A percentile compares a stretch with the other conserved stretches of the same genome.
phyloP scores from a whole-genome alignment of 2,329 filamentous ascomycete species.

The Trichoderma semiorbis region DNA sequence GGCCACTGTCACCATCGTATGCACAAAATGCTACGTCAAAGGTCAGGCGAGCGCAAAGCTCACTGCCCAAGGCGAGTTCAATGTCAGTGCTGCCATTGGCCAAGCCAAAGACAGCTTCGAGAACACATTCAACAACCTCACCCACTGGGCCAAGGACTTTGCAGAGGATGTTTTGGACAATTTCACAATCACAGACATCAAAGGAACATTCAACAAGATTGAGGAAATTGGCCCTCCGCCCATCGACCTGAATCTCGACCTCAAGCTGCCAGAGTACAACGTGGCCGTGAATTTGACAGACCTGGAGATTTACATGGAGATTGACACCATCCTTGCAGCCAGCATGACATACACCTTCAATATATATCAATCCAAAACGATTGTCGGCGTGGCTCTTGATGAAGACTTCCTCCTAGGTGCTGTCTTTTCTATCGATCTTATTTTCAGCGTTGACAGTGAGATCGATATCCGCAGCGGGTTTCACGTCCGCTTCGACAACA shows the following conservation, averaged over 20 bases:
- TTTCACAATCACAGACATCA: not conserved
- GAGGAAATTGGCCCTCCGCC: slow-evolving; percentile 24
- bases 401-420: slow-evolving; percentile 43
- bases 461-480: slow-evolving; percentile 53
- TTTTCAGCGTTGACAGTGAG: slow-evolving; percentile 44
- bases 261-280: slow-evolving; percentile 41
- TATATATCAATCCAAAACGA: slow-evolving; percentile 44
- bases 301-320: slow-evolving; percentile 49
- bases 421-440: slow-evolving; percentile 49
- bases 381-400: slow-evolving; percentile 40
- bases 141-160: slow-evolving; percentile 28
- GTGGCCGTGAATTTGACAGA: slow-evolving; percentile 48
- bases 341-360: slow-evolving; percentile 46
- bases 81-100: slow-evolving; percentile 30
- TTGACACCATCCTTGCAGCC: slow-evolving; percentile 41
- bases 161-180: slow-evolving; percentile 25
- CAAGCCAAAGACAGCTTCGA: slow-evolving; percentile 31
- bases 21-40: slow-evolving; percentile 46
- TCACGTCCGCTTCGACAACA: slow-evolving; percentile 52
- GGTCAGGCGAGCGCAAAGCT: slow-evolving; percentile 43
- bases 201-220: slow-evolving; percentile 31
- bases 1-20: slow-evolving; percentile 20
- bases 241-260: slow-evolving; percentile 42
- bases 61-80: slow-evolving; percentile 40
- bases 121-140: slow-evolving; percentile 34